These are phyloP conservation scores for Geranium brycei DNA, from an alignment of 345 rosid genomes.

Conservation along the genomic window DNA sequence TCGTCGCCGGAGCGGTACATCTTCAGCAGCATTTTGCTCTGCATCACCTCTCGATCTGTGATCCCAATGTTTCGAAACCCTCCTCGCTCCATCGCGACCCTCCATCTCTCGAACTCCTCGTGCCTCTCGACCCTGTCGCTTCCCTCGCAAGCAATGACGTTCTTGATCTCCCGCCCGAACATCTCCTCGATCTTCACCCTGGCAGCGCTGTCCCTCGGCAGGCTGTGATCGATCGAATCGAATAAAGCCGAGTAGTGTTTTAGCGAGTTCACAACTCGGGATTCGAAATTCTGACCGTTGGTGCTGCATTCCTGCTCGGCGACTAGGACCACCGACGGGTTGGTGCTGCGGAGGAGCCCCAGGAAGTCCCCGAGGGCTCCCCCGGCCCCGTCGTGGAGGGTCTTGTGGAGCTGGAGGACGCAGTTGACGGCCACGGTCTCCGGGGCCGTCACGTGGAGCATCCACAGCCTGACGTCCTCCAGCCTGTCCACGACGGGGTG, in stretches of 20 bases:
- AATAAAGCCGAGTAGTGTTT: constrained; percentile 70
- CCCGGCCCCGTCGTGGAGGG: constrained; percentile 54
- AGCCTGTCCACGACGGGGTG: constrained; percentile 91
- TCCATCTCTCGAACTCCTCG: constrained; percentile 52
- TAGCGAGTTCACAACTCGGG: constrained; percentile 57
- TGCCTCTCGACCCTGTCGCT: constrained; percentile 79
- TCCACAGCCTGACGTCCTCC: constrained; percentile 96
- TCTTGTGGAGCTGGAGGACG: constrained; percentile 75
- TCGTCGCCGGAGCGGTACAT: constrained; percentile 45
- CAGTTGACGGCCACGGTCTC: constrained; percentile 80
- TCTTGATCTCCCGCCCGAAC: constrained; percentile 71
- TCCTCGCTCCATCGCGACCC: constrained; percentile 65
- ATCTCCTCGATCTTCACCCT: constrained; percentile 74
- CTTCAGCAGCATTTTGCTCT: constrained; percentile 73
- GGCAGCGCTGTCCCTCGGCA: constrained; percentile 46
- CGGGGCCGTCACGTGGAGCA: constrained; percentile 93
- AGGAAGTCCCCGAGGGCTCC: constrained; percentile 60
- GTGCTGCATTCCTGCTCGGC: constrained; percentile 86
- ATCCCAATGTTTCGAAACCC: constrained; percentile 50
- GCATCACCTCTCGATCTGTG: constrained; percentile 64
- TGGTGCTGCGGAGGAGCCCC: constrained; percentile 76
- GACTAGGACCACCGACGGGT: constrained; percentile 45
- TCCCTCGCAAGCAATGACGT: constrained; percentile 83
- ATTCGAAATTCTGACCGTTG: constrained; percentile 36
- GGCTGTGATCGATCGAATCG: constrained; percentile 51